Base-by-base conservation (phyloP, 2,329 filamentous ascomycete species). In the Cucurbitaria berberidis region DNA sequence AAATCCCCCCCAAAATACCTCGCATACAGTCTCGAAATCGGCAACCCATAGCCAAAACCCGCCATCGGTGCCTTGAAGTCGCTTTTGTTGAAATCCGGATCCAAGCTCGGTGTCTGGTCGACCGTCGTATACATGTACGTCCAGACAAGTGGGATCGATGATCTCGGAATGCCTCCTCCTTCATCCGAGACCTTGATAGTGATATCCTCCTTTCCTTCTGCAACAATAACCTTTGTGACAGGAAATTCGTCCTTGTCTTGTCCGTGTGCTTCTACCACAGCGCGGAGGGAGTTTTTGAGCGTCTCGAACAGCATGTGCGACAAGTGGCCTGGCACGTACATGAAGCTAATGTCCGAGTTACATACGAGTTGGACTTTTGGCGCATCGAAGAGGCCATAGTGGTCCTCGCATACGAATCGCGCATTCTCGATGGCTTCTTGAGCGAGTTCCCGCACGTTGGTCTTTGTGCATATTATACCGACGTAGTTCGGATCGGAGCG, bases 51-150 rank as follows among this genome's bases (percentile, higher is more conserved):
- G n/a, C 95, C 95, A 71, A 98, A 99, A 2, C 95, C 95, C 57
- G 95, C 95, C 95, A 99, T 98, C 1, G 95, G 95, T 11, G 95
- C 95, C 77, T 99, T 98, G 82, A 99, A 99, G 76, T 99, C 95
- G 78, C 89, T 96, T 80, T 98, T 96, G 77, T 99, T 93, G 75
- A 98, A 99, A 74, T 98, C 93, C 0, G 95, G 95, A 72, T 99
- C 95, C 58, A 99, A 80, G 71, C 88, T 96, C 13, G 95, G 95
- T 19, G 95, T 98, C 66, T 93, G 87, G 75, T 98, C 95, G 60
- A 99, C 95, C 2, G 95, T 99, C 30, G 95, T 99, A 76, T 99
- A 99, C 95, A 98, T 99, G 76, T 99, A 99, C 11, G 95, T 99
- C 95, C 95, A 99, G n/a, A 98, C 95, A 13, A 99, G 83, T 5